Conservation (phyloP, 2,329 filamentous ascomycete species). For the Seiridium unicorne region DNA sequence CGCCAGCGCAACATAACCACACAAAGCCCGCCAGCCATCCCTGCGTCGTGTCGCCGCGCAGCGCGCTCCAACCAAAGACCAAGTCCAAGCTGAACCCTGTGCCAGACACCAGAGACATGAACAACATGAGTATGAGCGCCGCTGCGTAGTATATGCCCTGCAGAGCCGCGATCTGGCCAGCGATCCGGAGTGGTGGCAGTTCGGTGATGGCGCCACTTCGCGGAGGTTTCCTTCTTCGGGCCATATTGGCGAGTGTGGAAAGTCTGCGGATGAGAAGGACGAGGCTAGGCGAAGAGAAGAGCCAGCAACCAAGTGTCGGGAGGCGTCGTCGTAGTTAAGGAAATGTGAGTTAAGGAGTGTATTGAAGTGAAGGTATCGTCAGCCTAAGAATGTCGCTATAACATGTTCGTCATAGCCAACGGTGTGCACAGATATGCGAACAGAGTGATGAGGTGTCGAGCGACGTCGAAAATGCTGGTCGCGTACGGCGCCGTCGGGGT, state of each 20-base stretch:
- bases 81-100: conserved; percentile 51
- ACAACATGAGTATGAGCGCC: conserved; percentile 52
- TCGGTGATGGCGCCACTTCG: conserved; percentile 60
- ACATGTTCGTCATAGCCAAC: conserved; percentile 1
- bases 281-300: not conserved
- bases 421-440: not conserved
- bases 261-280: not conserved
- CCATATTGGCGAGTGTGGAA: conserved; percentile 29
- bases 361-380: conserved; percentile 5
- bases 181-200: conserved; percentile 59
- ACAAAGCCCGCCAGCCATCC: conserved; percentile 60
- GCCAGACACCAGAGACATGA: conserved; percentile 59
- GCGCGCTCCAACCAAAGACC: conserved; percentile 56
- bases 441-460: no score
- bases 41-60: conserved; percentile 61
- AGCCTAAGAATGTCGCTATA: not conserved
- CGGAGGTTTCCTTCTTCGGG: conserved; percentile 55
- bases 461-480: not conserved
- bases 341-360: conserved; percentile 5
- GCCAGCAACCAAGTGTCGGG: not conserved
- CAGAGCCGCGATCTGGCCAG: conserved; percentile 56
- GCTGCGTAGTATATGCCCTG: conserved; percentile 55
- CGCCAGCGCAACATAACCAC: conserved; percentile 53
- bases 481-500: not conserved
- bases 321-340: not conserved